Evolutionary conservation across 2,329 filamentous ascomycete genomes (phyloP).

Genomic region (Verticillium isaacii): DNA sequence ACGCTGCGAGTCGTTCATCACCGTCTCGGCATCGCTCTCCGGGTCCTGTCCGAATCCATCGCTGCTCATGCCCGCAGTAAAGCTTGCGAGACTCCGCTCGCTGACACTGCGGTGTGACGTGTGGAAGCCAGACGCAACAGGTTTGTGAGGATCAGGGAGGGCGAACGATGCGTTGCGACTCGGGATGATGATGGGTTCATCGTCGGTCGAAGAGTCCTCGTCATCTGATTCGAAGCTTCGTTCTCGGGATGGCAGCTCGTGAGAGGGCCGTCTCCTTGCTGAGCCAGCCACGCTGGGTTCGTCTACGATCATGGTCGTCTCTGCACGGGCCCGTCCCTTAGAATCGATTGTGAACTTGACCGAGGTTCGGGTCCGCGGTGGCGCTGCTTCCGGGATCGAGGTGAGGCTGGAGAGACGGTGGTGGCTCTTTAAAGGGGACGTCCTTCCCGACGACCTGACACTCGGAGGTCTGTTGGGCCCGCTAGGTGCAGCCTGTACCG

Average conservation of each 20-base stretch:
- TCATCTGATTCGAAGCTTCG: conserved; percentile 33
- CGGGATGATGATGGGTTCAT: conserved; percentile 61
- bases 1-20: conserved; percentile 39
- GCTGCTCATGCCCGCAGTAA: conserved; percentile 24
- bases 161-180: conserved; percentile 56
- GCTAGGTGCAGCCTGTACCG: conserved; percentile 16
- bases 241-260: conserved; percentile 21
- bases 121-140: conserved; percentile 41
- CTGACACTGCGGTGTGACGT: conserved; percentile 39
- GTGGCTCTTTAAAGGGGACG: conserved; percentile 49
- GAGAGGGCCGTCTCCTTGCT: not conserved
- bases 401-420: conserved; percentile 46
- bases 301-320: conserved; percentile 40
- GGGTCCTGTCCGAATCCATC: conserved; percentile 32
- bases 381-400: conserved; percentile 52
- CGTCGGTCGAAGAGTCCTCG: conserved; percentile 55
- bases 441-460: conserved; percentile 38
- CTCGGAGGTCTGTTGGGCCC: conserved; percentile 25
- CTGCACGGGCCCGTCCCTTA: conserved; percentile 53
- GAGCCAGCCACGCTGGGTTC: conserved; percentile 16
- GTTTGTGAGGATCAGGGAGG: conserved; percentile 47
- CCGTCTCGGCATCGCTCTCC: conserved; percentile 57
- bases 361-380: conserved; percentile 44
- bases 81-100: conserved; percentile 42
- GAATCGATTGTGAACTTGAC: conserved; percentile 61